These are phyloP conservation scores for Yamadazyma sp. DNA, from an alignment of 1,139 yeast species.

Conservation along the genomic window DNA sequence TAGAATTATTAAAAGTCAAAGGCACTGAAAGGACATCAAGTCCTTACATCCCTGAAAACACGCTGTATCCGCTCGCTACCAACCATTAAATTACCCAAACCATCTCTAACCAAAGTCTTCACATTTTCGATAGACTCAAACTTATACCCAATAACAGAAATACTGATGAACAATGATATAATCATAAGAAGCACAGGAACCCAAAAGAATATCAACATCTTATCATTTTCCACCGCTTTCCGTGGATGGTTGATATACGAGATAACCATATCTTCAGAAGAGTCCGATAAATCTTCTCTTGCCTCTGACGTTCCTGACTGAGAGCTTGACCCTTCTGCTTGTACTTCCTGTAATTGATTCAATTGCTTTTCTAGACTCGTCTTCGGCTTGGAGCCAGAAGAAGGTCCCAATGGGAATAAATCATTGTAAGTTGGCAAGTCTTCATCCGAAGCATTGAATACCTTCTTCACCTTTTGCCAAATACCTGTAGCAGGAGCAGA, in stretches of 20 bases:
- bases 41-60: slow-evolving; percentile 35
- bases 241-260: slow-evolving; percentile 57
- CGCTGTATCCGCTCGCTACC: slow-evolving; percentile 69
- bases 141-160: slow-evolving; percentile 52
- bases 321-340: neutral
- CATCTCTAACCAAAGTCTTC: slow-evolving; percentile 50
- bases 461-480: slow-evolving; percentile 66
- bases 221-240: slow-evolving; percentile 75
- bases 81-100: slow-evolving; percentile 61
- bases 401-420: slow-evolving; percentile 66
- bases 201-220: slow-evolving; percentile 89
- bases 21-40: slow-evolving; percentile 1
- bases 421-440: slow-evolving; percentile 80
- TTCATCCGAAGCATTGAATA: slow-evolving; percentile 44
- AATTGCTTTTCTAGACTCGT: slow-evolving; percentile 35
- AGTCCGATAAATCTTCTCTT: slow-evolving; percentile 37
- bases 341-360: slow-evolving; percentile 14
- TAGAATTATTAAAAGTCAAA: neutral
- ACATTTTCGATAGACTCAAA: slow-evolving; percentile 39
- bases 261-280: slow-evolving; percentile 52
- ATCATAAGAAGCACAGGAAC: slow-evolving; percentile 61
- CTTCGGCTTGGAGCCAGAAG: slow-evolving; percentile 33
- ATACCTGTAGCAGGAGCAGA: slow-evolving; percentile 28
- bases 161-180: slow-evolving; percentile 49
- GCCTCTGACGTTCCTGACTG: neutral